Evolutionary conservation across 164 flowering plant species (phyloP), one percentile per base, ranked within the genome.

Genomic region (Berberis vulgaris): DNA sequence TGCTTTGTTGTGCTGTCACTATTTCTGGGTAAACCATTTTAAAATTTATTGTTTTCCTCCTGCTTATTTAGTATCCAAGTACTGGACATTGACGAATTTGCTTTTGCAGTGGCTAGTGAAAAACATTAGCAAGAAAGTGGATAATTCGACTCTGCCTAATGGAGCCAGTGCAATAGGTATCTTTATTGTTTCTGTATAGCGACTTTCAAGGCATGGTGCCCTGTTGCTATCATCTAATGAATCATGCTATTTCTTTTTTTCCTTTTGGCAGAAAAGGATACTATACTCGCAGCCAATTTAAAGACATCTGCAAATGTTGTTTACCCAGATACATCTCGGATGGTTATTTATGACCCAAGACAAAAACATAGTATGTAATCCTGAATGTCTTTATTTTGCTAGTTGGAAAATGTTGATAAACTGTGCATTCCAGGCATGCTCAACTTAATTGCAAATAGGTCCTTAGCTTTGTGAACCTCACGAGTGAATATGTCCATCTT

Each of bases 311-410:
- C 77, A 13, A 85, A 87, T 69, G 72, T 87, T 59, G 66, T 83
- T 68, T 80, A 75, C 65, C 96, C 96, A 40, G 96, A 86, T 76
- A 80, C 79, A 59, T 81, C 90, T 59, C 81, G 66, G 67, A 89
- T 85, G 89, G 78, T 83, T 70, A 68, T 86, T 65, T 86, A 88
- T 74, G 88, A 84, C 72, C 96, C 98, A 26, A 78, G 78, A 66
- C 89, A 87, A 78, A 86, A 79, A 55, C 76, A 72, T 46, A 89
- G 98, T 92, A 77, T 50, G 69, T 41, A 6, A 42, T 41, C 42
- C 43, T 50, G 49, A 39, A 10, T 50, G 13, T 50, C 9, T 47
- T 7, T 47, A 47, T 47, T 1, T 47, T n/a, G n/a, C n/a, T n/a
- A n/a, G n/a, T n/a, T n/a, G n/a, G n/a, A n/a, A n/a, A n/a, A n/a